Evolutionary conservation across 2,329 filamentous ascomycete genomes (phyloP), one percentile per base, ranked within the genome.

Genomic region (Phaeosphaeriaceae sp.): DNA sequence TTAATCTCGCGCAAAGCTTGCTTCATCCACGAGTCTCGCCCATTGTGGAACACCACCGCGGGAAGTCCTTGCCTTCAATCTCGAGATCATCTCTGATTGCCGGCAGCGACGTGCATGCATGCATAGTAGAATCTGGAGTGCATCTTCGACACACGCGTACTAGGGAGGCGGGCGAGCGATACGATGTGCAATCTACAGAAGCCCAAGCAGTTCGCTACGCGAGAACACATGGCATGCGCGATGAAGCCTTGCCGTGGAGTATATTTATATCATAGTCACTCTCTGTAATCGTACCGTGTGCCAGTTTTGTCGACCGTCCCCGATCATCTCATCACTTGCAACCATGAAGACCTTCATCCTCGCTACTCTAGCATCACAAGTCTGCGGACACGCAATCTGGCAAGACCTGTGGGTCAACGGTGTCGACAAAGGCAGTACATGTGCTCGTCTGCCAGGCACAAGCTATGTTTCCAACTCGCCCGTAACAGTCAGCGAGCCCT

Each of bases 361-460:
- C 31, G 49, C 52, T n/a, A 51, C 58, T 0, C 54, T 60, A 1
- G 57, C 65, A 44, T 58, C 65, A 27, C 61, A 58, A 13, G 68
- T 61, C 47, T 57, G 75, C 17, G 78, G 77, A 17, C 81, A 83
- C 69, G 79, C 82, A 53, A 82, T 83, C 70, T 83, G 83, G 67
- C 72, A 79, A 42, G 74, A 81, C 24, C 72, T 84, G 45, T 77
- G 80, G 63, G 78, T 79, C 10, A 79, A 77, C 53, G 82, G 81
- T 51, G 78, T 77, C 10, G 81, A 72, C 54, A 68, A 72, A 54
- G 51, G 50, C 11, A 61, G 51, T 21, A 71, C 70, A 3, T 71
- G 68, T 33, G 57, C 66, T n/a, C 65, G 68, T 10, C 59, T 63
- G 44, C 63, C 65, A 4, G 53, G 53, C 25, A 56, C 53, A 25